Conservation (phyloP, 495 filamentous ascomycete genomes). For the Collariella sp. region DNA sequence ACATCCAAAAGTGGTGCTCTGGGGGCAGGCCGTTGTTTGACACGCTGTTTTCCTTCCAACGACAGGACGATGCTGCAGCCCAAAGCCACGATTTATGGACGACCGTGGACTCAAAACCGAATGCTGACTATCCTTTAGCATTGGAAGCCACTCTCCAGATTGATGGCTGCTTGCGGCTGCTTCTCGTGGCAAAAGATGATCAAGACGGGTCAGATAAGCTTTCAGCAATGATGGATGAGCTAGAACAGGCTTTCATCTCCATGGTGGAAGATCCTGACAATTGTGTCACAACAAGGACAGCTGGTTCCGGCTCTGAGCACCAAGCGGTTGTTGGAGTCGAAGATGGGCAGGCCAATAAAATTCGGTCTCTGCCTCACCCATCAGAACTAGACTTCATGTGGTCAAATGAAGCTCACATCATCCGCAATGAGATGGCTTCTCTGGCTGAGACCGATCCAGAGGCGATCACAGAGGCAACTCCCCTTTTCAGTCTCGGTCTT, state of each 20-base stretch:
- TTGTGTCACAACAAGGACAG: background rate
- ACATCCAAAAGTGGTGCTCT: conserved; percentile 64
- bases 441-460: conserved; percentile 46
- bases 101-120: conserved; percentile 37
- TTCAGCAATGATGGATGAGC: conserved; percentile 30
- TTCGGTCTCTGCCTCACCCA: background rate
- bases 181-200: conserved; percentile 45
- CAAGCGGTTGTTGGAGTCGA: background rate
- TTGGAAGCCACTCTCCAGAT: conserved; percentile 54
- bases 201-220: conserved; percentile 25
- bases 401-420: conserved; percentile 38
- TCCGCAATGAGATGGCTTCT: conserved; percentile 52
- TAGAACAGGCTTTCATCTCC: conserved; percentile 26
- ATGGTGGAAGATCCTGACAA: conserved; percentile 6
- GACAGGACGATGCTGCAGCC: background rate
- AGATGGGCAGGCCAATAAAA: background rate
- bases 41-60: conserved; percentile 78
- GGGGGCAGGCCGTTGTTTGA: conserved; percentile 61
- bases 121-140: conserved; percentile 63
- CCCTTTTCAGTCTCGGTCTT: conserved; percentile 54
- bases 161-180: conserved; percentile 40
- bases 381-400: conserved; percentile 38
- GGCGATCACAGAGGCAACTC: conserved; percentile 45
- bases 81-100: conserved; percentile 41
- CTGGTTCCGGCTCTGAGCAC: too few species aligned